Conservation (phyloP, 2,329 filamentous ascomycete species). For the Fonsecaea nubica region DNA sequence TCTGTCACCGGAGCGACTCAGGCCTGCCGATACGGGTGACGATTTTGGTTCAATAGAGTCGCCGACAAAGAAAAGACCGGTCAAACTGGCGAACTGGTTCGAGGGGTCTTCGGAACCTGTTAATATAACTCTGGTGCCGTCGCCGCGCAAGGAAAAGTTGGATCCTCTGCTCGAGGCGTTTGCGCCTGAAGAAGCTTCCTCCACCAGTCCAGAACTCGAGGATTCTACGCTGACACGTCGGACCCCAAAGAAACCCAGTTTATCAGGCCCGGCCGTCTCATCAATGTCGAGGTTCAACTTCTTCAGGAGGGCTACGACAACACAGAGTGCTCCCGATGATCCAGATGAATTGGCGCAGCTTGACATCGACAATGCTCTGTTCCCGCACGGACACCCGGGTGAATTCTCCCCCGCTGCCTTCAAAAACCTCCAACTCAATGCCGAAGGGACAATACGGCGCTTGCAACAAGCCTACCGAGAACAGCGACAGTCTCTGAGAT, state of each 20-base stretch:
- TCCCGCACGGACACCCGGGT: slow-evolving; percentile 58
- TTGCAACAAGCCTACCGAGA: slow-evolving; percentile 65
- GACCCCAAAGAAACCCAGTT: slow-evolving; percentile 39
- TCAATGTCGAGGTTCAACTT: slow-evolving; percentile 51
- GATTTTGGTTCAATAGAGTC: slow-evolving; percentile 19
- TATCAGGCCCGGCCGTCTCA: slow-evolving; percentile 43
- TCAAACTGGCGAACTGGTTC: slow-evolving; percentile 58
- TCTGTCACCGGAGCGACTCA: slow-evolving; percentile 36
- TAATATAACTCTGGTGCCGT: slow-evolving; percentile 51
- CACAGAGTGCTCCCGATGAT: slow-evolving; percentile 42
- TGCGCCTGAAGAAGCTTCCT: slow-evolving; percentile 33
- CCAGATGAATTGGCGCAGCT: slow-evolving; percentile 62
- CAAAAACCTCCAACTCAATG: slow-evolving; percentile 63
- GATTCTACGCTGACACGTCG: slow-evolving; percentile 33
- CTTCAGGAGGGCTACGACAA: slow-evolving; percentile 49
- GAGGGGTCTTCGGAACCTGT: slow-evolving; percentile 58
- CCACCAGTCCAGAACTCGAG: slow-evolving; percentile 27
- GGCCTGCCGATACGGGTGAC: slow-evolving; percentile 27
- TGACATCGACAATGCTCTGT: slow-evolving; percentile 61
- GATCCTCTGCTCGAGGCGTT: slow-evolving; percentile 35
- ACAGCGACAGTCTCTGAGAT: slow-evolving; percentile 57
- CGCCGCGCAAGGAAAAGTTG: slow-evolving; percentile 41
- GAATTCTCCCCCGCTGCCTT: slow-evolving; percentile 61
- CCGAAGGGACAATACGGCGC: slow-evolving; percentile 60
- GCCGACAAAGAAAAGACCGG: slow-evolving; percentile 32